Base-by-base conservation (phyloP, 768 basidiomycete species). In the Brasilioporus rufonigricans region DNA sequence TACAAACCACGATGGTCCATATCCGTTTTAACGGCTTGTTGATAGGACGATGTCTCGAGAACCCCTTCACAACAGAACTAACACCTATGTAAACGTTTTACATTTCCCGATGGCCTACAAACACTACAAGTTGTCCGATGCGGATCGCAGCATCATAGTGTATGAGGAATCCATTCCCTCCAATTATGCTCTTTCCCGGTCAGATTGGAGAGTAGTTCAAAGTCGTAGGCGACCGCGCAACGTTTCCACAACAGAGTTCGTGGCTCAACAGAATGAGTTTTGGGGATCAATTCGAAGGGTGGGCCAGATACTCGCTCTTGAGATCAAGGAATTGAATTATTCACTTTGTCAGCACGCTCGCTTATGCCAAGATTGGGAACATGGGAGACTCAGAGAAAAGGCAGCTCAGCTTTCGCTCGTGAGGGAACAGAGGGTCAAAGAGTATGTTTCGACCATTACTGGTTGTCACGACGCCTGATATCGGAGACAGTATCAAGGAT, bases 261-360 rank as follows among this genome's bases (percentile, higher is more conserved):
- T 51, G 21, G 48, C 14, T 14, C 26, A 31, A 33, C 29, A 49
- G 36, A 55, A 43, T 8, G n/a, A 19, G 3, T 14, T 43, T 40
- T 48, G 39, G 47, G 1, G 2, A 11, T 32, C 47, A 5, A 7
- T 62, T n/a, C 27, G 27, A 9, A 29, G 9, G 27, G 27, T 29
- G 9, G 9, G 27, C 6, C 16, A 7, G 4, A 18, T 16, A 36
- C 16, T 36, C 35, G 35, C 16, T 7, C 18, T 18, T 16, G 35
- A 36, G 35, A 36, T 14, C 35, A 4, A 2, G 14, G 16, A 14
- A 18, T 36, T 36, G 35, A 36, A 36, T 4, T n/a, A 7, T 36
- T 18, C 16, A 36, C 35, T 6, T 16, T 36, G 7, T n/a, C 38
- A 62, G 61, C 49, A 62, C 38, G 61, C 56, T 19, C 18, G 0